These are phyloP conservation scores for Mucor circinelloides DNA, from an alignment of 371 early-diverging fungal genomes.

Conservation along the genomic window DNA sequence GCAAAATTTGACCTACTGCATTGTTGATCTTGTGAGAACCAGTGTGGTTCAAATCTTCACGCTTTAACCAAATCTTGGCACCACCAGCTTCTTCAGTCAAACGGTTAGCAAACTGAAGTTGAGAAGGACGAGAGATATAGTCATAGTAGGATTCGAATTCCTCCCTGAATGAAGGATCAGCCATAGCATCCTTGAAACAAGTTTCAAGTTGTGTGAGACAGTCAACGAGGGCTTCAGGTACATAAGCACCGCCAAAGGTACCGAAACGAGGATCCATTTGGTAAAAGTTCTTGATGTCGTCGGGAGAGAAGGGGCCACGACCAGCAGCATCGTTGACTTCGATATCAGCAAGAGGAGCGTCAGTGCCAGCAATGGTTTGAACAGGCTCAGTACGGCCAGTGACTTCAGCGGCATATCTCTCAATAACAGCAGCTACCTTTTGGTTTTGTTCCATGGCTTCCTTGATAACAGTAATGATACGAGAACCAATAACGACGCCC, in stretches of 20 bases:
- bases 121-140: slow-evolving; percentile 92
- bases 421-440: slow-evolving; percentile 54
- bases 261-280: slow-evolving; percentile 83
- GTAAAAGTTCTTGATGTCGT: slow-evolving; percentile 49
- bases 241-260: slow-evolving; percentile 95
- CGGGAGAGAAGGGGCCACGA: slow-evolving; percentile 23
- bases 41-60: slow-evolving; percentile 98
- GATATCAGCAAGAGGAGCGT: slow-evolving; percentile 38
- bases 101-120: slow-evolving; percentile 84
- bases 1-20: slow-evolving; percentile 90
- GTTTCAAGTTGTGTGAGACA: slow-evolving; percentile 88
- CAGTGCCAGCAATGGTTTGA: slow-evolving; percentile 29
- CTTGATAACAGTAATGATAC: slow-evolving; percentile 80
- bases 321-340: slow-evolving; percentile 37
- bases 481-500: slow-evolving; percentile 95
- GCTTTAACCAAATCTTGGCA: slow-evolving; percentile 96
- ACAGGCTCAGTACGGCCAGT: slow-evolving; percentile 51
- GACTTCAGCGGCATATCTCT: slow-evolving; percentile 65
- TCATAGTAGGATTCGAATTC: slow-evolving; percentile 90
- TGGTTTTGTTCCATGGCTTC: slow-evolving; percentile 54
- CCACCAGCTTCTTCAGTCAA: slow-evolving; percentile 81
- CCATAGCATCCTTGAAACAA: slow-evolving; percentile 78
- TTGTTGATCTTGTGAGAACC: slow-evolving; percentile 99
- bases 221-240: slow-evolving; percentile 94
- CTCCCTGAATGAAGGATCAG: slow-evolving; percentile 87